These are phyloP conservation scores for Massarina eburnea DNA, from an alignment of 2,329 filamentous ascomycete species.

Conservation along the genomic window DNA sequence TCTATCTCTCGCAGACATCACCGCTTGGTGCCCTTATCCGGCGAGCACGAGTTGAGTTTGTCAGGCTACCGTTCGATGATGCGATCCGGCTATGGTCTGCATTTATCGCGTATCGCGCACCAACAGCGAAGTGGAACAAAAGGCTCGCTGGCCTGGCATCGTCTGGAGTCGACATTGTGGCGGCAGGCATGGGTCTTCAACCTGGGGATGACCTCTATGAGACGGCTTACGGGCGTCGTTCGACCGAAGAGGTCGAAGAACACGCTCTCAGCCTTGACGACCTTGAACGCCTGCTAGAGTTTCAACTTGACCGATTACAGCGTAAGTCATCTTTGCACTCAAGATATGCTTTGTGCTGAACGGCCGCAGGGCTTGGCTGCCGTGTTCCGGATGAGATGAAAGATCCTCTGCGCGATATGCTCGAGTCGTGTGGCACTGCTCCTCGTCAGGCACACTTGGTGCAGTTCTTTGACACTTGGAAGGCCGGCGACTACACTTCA, in stretches of 20 bases:
- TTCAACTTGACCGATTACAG: constrained; percentile 86
- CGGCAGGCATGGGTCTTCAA: constrained; percentile 61
- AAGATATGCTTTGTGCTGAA: constrained; percentile 1
- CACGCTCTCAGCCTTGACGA: constrained; percentile 71
- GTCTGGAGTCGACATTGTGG: constrained; percentile 59
- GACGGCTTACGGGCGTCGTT: constrained; percentile 54
- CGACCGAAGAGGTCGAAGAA: constrained; percentile 42
- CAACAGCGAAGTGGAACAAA: constrained; percentile 66
- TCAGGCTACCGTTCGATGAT: constrained; percentile 77
- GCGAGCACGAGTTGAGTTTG: constrained; percentile 76
- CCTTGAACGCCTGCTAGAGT: constrained; percentile 78
- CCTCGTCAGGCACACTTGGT: constrained; percentile 78
- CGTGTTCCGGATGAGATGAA: constrained; percentile 76
- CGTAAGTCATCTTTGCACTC: constrained; percentile 52
- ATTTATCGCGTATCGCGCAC: constrained; percentile 78
- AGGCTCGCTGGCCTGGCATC: constrained; percentile 32
- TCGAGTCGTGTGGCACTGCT: constrained; percentile 66
- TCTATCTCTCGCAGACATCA: constrained; percentile 70
- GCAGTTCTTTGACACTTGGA: constrained; percentile 89
- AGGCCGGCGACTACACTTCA: constrained; percentile 83
- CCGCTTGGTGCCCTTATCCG: constrained; percentile 82
- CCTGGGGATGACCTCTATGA: constrained; percentile 50
- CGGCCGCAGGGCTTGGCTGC: constrained; percentile 65
- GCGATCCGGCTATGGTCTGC: constrained; percentile 76
- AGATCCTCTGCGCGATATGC: constrained; percentile 67